A percentile compares a stretch with the other conserved stretches of the same genome.
Evolutionary conservation across 352 stramenopile species (phyloP).

Genomic region (Phytophthora constricta): DNA sequence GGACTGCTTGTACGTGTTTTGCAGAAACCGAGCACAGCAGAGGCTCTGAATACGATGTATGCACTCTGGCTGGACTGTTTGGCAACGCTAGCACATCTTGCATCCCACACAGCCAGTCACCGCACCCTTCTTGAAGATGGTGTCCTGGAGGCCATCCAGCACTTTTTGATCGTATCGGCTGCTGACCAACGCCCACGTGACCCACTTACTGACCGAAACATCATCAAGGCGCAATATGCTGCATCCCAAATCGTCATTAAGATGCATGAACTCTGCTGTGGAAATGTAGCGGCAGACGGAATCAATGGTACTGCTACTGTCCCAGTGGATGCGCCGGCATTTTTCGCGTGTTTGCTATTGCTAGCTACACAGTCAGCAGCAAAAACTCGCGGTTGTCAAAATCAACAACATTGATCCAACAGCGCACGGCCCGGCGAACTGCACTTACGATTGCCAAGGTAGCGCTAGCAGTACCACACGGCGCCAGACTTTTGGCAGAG

Average conservation of each 20-base stretch:
- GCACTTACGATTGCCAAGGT: constrained; percentile 71
- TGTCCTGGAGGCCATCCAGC: constrained; percentile 67
- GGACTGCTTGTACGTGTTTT: constrained; percentile 63
- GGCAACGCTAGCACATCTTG: constrained; percentile 65
- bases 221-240: constrained; percentile 63
- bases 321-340: constrained; percentile 45
- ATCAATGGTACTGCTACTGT: constrained; percentile 6
- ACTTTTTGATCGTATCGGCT: constrained; percentile 56
- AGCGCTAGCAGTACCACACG: constrained; percentile 48
- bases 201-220: constrained; percentile 43
- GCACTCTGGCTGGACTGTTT: constrained; percentile 59
- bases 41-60: constrained; percentile 55
- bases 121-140: constrained; percentile 61
- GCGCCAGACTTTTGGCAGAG: constrained; percentile 52
- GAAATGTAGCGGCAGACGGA: constrained; percentile 10
- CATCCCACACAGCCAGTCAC: constrained; percentile 46
- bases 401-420: constrained; percentile 47
- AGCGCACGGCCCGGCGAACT: constrained; percentile 65
- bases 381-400: constrained; percentile 67
- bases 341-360: constrained; percentile 66
- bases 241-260: constrained; percentile 66
- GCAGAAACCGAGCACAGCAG: constrained; percentile 45
- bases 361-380: constrained; percentile 59
- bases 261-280: constrained; percentile 60
- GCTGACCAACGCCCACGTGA: constrained; percentile 50